Percentiles rank a stretch among this genome's conserved stretches.
These are phyloP conservation scores for Thermomucor indicae-seudaticae DNA, from an alignment of 371 early-diverging fungal species.

Conservation along the genomic window DNA sequence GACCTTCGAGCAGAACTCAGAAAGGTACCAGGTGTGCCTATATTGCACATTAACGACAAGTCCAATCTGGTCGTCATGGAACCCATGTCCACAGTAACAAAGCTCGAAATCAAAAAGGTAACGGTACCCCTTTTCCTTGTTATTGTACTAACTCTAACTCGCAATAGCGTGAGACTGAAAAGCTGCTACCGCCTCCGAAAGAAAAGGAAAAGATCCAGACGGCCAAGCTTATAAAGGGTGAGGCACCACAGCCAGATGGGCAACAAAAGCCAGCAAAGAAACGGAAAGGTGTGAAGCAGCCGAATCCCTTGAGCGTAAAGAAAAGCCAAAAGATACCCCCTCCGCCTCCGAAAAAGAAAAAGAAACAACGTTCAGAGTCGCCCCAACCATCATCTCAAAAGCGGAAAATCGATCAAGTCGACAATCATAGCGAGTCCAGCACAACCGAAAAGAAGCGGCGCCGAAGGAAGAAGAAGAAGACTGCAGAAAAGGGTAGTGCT, in stretches of 20 bases:
- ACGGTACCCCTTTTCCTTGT: conserved; percentile 24
- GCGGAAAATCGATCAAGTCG: no score
- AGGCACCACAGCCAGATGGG: background rate
- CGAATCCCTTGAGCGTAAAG: conserved; percentile 84
- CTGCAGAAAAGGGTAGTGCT: background rate
- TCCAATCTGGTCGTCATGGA: conserved; percentile 79
- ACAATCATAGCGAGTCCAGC: no score
- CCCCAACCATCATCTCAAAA: no score
- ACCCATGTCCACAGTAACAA: conserved; percentile 57
- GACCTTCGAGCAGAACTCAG: conserved; percentile 64
- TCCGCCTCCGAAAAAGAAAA: conserved; percentile 18
- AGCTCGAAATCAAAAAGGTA: conserved; percentile 29
- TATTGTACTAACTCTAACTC: background rate
- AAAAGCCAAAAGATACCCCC: conserved; percentile 60
- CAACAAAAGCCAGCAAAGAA: conserved; percentile 17
- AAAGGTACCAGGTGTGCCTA: conserved; percentile 78
- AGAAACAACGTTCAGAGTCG: no score
- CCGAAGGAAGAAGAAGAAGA: background rate
- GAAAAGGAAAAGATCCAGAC: conserved; percentile 47
- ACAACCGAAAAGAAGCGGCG: conserved; percentile 1
- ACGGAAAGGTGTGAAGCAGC: conserved; percentile 55
- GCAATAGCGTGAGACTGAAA: conserved; percentile 31
- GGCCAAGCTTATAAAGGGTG: conserved; percentile 16
- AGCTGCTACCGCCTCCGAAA: conserved; percentile 49
- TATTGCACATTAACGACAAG: conserved; percentile 82